phyloP scores from a whole-genome alignment of 441 rosid genomes.

The Melastoma candidum region DNA sequence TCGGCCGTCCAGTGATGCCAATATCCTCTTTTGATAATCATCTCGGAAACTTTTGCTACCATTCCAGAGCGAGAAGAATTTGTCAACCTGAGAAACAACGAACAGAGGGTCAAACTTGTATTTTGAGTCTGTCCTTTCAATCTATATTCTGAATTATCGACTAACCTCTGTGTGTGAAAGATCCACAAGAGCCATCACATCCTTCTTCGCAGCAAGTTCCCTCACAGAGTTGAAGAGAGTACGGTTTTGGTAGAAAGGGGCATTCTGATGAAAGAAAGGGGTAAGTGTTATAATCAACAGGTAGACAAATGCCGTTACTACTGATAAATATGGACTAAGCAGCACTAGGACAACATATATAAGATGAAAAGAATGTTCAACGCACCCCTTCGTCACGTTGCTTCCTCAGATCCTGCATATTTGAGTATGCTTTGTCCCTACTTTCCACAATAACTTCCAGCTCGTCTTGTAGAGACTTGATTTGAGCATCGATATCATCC shows the following conservation, averaged over 20 bases:
- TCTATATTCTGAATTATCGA: background rate
- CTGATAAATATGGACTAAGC: too few relatives aligned
- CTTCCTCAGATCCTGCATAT: slow-evolving; percentile 5
- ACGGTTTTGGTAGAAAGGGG: slow-evolving; percentile 31
- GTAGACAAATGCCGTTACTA: too few relatives aligned
- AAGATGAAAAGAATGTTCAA: background rate
- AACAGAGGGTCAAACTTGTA: slow-evolving; percentile 3
- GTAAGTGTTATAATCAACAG: background rate
- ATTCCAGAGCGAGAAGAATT: slow-evolving; percentile 67
- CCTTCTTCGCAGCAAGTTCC: slow-evolving; percentile 41
- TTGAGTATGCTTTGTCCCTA: slow-evolving; percentile 10
- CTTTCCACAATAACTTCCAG: slow-evolving; percentile 3
- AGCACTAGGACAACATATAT: background rate
- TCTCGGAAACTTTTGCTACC: slow-evolving; percentile 44
- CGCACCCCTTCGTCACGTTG: slow-evolving; percentile 9
- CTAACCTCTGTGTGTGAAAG: slow-evolving; percentile 42
- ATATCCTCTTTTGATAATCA: slow-evolving; percentile 62
- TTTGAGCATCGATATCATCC: background rate
- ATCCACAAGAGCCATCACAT: slow-evolving; percentile 41
- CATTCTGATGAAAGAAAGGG: slow-evolving; percentile 30
- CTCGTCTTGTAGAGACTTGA: slow-evolving; percentile 9
- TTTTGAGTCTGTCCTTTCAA: too few relatives aligned
- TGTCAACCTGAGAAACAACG: slow-evolving; percentile 41
- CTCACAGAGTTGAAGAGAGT: slow-evolving; percentile 33
- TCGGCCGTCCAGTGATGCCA: slow-evolving; percentile 48